These are phyloP conservation scores for Hansenula lynferdii DNA, from an alignment of 1,139 yeast species.

Conservation along the genomic window DNA sequence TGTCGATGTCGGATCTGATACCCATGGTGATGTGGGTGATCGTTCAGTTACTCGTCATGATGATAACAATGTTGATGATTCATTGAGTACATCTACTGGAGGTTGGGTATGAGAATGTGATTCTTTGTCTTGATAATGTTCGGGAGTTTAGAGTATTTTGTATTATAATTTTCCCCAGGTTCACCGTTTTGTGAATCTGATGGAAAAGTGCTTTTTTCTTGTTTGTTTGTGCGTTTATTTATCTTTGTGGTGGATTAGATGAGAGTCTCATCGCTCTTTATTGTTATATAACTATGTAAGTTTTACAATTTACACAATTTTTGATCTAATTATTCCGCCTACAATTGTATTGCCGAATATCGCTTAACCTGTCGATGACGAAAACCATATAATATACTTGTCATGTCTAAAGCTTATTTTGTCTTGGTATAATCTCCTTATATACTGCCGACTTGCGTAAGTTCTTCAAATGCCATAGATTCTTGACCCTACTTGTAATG, in stretches of 20 bases:
- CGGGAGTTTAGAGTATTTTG: too few species aligned
- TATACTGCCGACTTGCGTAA: conserved; percentile 6
- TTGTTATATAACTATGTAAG: too few species aligned
- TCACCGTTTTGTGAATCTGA: too few species aligned
- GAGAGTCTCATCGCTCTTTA: too few species aligned
- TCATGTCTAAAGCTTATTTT: conserved; percentile 11
- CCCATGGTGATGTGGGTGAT: conserved; percentile 6
- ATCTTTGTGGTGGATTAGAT: too few species aligned
- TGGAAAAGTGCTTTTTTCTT: too few species aligned
- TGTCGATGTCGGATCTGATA: conserved; percentile 2
- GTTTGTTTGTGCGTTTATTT: too few species aligned
- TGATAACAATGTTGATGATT: conserved; percentile 5
- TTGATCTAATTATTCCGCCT: too few species aligned
- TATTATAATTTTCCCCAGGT: neutral
- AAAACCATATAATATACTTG: neutral
- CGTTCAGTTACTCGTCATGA: conserved; percentile 1
- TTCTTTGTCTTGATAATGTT: too few species aligned
- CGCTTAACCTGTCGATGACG: too few species aligned
- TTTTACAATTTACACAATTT: too few species aligned
- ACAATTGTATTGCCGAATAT: neutral
- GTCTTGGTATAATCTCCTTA: too few species aligned
- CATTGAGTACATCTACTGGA: conserved; percentile 1
- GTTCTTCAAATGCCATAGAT: conserved; percentile 19
- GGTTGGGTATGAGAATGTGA: conserved; percentile 3
- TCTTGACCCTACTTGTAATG: conserved; percentile 8